These are phyloP conservation scores for Cordyceps farinosa DNA, from an alignment of 2,329 filamentous ascomycete genomes.

Conservation along the genomic window DNA sequence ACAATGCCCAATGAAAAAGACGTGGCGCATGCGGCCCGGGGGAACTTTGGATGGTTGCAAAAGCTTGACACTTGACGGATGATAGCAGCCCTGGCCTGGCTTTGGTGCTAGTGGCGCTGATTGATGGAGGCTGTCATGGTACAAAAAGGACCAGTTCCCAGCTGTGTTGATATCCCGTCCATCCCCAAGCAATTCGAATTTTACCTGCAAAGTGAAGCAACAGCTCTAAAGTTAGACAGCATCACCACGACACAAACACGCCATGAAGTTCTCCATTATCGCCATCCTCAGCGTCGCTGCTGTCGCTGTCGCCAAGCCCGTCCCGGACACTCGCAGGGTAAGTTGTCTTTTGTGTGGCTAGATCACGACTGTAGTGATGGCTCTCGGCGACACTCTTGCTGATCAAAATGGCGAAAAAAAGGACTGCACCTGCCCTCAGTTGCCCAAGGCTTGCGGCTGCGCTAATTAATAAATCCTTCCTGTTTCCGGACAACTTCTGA, in stretches of 20 bases:
- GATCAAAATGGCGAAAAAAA: background rate
- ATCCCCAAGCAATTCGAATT: too few relatives aligned
- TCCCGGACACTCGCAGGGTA: background rate
- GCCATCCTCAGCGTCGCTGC: background rate
- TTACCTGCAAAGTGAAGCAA: background rate
- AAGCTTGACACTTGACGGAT: too few relatives aligned
- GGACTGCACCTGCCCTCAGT: background rate
- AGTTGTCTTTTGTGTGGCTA: background rate
- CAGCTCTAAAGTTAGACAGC: too few relatives aligned
- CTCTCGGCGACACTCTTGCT: background rate
- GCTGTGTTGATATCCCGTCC: too few relatives aligned
- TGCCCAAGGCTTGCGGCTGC: constrained; percentile 4
- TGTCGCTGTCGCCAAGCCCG: background rate
- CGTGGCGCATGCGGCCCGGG: too few relatives aligned
- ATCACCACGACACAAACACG: background rate
- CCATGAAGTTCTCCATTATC: background rate
- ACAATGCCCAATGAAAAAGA: too few relatives aligned
- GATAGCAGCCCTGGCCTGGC: too few relatives aligned
- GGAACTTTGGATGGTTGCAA: too few relatives aligned
- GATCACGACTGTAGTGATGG: background rate
- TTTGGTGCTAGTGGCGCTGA: too few relatives aligned
- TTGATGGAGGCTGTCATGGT: too few relatives aligned
- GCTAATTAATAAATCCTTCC: background rate
- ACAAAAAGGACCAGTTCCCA: too few relatives aligned
- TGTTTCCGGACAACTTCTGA: too few relatives aligned